These are phyloP conservation scores for Alternaria alternata DNA, from an alignment of 2,329 filamentous ascomycete genomes.

Conservation along the genomic window DNA sequence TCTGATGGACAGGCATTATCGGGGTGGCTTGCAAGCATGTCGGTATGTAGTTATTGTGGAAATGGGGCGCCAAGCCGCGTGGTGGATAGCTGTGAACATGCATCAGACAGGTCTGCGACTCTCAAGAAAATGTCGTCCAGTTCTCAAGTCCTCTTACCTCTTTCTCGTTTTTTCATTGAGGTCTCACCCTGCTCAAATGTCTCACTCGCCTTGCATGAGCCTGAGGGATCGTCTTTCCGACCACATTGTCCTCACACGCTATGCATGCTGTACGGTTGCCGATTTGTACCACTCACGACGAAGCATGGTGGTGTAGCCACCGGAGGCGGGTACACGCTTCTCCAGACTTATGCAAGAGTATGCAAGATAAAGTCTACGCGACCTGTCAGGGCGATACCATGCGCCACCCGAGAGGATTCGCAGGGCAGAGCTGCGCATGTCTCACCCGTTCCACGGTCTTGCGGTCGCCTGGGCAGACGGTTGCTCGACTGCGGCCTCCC, in stretches of 20 bases:
- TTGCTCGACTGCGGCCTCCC: conserved; percentile 7
- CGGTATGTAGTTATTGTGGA: not conserved
- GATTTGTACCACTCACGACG: conserved; percentile 26
- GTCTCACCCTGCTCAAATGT: not conserved
- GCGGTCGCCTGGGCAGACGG: conserved; percentile 11
- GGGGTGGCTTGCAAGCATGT: conserved; percentile 2
- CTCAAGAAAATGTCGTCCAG: conserved; percentile 7
- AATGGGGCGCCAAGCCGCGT: not conserved
- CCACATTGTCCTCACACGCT: conserved; percentile 2
- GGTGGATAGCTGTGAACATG: not conserved
- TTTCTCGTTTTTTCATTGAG: not conserved
- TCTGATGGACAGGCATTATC: conserved; percentile 26
- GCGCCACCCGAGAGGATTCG: conserved; percentile 4
- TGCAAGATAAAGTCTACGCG: conserved; percentile 16
- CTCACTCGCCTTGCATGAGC: not conserved
- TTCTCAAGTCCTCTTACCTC: not conserved
- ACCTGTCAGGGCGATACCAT: conserved; percentile 22
- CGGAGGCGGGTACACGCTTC: conserved; percentile 31
- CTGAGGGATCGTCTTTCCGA: not conserved
- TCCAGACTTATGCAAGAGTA: conserved; percentile 20
- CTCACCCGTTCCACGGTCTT: conserved; percentile 19
- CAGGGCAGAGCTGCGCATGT: conserved; percentile 11
- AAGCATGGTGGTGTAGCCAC: conserved; percentile 19
- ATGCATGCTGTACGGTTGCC: conserved; percentile 20
- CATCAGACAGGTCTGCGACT: conserved; percentile 6